Evolutionary conservation across 1,284 basidiomycete genomes (phyloP).

Genomic region (Cerrena zonata): DNA sequence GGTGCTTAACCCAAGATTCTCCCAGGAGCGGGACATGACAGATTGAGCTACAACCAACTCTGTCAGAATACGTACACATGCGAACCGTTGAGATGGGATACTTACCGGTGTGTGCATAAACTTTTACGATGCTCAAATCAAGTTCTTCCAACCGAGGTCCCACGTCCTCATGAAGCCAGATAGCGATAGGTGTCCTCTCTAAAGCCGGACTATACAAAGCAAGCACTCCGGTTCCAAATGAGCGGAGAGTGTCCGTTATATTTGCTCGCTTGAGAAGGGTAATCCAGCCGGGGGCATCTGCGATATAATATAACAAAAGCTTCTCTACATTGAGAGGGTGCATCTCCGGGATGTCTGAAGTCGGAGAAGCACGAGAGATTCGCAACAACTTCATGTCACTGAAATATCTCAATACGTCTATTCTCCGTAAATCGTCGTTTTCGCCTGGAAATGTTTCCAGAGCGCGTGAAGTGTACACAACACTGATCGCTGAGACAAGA

Average conservation of each 20-base stretch:
- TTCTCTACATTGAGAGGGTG: not conserved
- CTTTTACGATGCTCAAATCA: not conserved
- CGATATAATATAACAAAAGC: not conserved
- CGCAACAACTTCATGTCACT: not conserved
- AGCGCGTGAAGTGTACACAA: not conserved
- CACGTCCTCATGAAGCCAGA: not conserved
- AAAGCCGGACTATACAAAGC: not conserved
- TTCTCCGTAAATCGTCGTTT: not conserved
- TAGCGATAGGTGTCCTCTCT: not conserved
- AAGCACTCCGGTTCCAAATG: not conserved
- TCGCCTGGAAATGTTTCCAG: not conserved
- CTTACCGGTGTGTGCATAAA: not conserved
- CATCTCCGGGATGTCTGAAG: not conserved
- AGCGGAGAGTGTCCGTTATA: not conserved
- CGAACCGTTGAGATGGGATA: not conserved
- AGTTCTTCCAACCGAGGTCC: not conserved
- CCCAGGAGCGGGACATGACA: not conserved
- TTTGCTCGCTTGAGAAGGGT: not conserved
- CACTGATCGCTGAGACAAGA: not conserved
- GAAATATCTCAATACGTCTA: not conserved
- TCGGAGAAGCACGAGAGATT: not conserved
- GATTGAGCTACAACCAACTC: not conserved
- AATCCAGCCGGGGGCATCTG: not conserved
- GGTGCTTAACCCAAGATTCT: not conserved
- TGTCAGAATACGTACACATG: not conserved